A percentile compares a stretch with the other conserved stretches of the same genome.
Conservation (phyloP, 73 alveolate genomes). For the Paramecium caudatum region DNA sequence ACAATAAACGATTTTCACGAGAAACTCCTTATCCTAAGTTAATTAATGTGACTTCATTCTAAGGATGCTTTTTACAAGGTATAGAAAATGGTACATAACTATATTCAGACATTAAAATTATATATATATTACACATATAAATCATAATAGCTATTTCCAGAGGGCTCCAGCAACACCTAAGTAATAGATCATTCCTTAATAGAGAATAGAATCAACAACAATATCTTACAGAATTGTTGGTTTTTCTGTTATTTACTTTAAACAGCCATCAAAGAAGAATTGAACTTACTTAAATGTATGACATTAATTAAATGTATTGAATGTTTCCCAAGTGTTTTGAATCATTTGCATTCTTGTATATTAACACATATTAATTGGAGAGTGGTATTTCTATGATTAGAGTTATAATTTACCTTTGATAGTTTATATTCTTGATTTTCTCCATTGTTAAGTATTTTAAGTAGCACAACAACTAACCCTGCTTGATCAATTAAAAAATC, state of each 20-base stretch:
- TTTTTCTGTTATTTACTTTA: neutral
- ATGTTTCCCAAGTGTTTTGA: neutral
- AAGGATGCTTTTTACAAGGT: too few relatives aligned
- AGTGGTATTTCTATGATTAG: neutral
- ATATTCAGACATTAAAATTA: neutral
- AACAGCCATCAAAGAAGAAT: slow-evolving; percentile 2
- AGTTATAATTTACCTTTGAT: neutral
- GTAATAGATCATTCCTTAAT: neutral
- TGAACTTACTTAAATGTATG: slow-evolving; percentile 3
- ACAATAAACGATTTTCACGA: too few relatives aligned
- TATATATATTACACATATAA: neutral
- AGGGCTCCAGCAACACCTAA: slow-evolving; percentile 12
- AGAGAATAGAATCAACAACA: neutral
- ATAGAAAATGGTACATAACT: too few relatives aligned
- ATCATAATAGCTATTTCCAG: neutral
- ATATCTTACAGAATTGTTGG: neutral
- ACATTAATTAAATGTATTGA: neutral
- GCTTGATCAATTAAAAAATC: neutral
- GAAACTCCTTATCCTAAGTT: too few relatives aligned
- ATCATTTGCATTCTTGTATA: neutral
- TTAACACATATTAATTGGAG: neutral
- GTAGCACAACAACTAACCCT: neutral
- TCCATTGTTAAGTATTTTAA: neutral
- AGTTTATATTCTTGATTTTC: neutral
- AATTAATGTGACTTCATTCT: too few relatives aligned